Evolutionary conservation across 352 stramenopile genomes (phyloP), one percentile per base, ranked within the genome.

Genomic region (Phytophthora rubi): DNA sequence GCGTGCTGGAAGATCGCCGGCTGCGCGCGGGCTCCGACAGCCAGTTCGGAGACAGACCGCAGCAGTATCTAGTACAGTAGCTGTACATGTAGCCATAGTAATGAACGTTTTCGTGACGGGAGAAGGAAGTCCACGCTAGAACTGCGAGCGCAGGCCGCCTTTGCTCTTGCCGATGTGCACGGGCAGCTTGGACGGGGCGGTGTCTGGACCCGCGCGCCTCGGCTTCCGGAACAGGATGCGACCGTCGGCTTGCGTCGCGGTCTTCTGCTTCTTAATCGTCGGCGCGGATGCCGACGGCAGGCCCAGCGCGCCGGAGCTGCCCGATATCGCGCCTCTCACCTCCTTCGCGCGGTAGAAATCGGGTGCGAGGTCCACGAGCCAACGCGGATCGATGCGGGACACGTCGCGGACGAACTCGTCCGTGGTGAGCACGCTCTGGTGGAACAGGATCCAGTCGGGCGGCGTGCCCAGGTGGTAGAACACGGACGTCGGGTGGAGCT

Each of bases 391-490:
- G 49, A 95, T 91, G 53, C 67, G 86, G 12, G 73, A 82, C 39
- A 93, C 81, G 47, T 92, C 82, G 9, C 85, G 84, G 26, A 97
- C 86, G 62, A 93, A 98, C 76, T 99, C 97, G 62, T 99, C 98
- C 0, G 91, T 98, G 1, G 98, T 99, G 51, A 98, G 91, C 26
- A 99, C 97, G 47, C 99, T 97, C 77, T 99, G 96, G 70, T 99
- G 97, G 78, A 99, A 99, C 33, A 98, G 83, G 16, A 99, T 94
- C 87, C 98, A 99, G 73, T 99, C 98, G 3, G 98, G 98, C 35
- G 96, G 82, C 10, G 75, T 86, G 2, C 85, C 83, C 67, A 91
- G 77, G 67, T 89, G 76, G 60, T 91, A 92, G 49, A 89, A 91
- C 23, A 92, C 79, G 1, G 80, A 93, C 37, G 85, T 93, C 45